Conservation (phyloP, 805 yeast genomes). For the Zygosaccharomyces siamensis region DNA sequence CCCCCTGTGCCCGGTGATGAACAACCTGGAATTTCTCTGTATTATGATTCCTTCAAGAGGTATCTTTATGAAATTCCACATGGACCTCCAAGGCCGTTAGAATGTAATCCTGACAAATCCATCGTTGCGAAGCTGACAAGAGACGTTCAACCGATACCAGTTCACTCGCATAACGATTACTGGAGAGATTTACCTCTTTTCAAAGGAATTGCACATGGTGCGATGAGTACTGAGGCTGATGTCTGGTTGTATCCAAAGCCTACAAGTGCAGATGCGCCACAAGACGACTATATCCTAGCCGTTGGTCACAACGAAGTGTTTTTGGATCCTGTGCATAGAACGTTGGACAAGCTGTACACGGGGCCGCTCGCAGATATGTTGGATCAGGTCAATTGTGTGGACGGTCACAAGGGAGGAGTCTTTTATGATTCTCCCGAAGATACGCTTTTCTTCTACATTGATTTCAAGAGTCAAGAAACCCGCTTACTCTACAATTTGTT, state of each 20-base stretch:
- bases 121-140: slow-evolving; percentile 23
- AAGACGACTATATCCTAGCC: slow-evolving; percentile 39
- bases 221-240: slow-evolving; percentile 62
- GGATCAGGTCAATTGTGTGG: slow-evolving; percentile 41
- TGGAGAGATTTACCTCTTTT: slow-evolving; percentile 55
- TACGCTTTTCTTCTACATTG: slow-evolving; percentile 60
- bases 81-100: background rate
- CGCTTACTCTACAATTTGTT: slow-evolving; percentile 43
- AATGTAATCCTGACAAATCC: slow-evolving; percentile 17
- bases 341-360: slow-evolving; percentile 48
- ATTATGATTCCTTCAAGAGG: slow-evolving; percentile 16
- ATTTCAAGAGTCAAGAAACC: slow-evolving; percentile 51
- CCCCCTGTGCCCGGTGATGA: background rate
- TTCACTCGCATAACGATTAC: slow-evolving; percentile 70
- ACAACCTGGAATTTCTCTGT: slow-evolving; percentile 11
- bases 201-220: slow-evolving; percentile 51
- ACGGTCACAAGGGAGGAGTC: slow-evolving; percentile 34
- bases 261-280: slow-evolving; percentile 12
- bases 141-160: slow-evolving; percentile 24
- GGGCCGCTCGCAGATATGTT: slow-evolving; percentile 48
- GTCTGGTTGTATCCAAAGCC: slow-evolving; percentile 41
- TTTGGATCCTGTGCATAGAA: slow-evolving; percentile 40
- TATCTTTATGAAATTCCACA: slow-evolving; percentile 9
- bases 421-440: slow-evolving; percentile 42
- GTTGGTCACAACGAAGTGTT: slow-evolving; percentile 59